Evolutionary conservation across 495 filamentous ascomycete species (phyloP).

Genomic region (Stereocaulon alpinum): DNA sequence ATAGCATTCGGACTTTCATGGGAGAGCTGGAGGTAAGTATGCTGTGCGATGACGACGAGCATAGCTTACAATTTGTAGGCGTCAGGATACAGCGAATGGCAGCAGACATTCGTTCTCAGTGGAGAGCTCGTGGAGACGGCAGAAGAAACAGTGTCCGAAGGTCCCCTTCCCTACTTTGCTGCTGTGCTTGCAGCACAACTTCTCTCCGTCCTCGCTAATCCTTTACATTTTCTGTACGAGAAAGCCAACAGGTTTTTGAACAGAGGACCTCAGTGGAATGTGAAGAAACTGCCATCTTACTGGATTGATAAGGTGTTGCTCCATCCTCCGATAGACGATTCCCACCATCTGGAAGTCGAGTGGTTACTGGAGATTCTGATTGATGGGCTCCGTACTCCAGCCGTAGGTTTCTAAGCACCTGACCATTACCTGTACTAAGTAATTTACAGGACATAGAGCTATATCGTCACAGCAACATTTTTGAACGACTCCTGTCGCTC

Average conservation of each 20-base stretch:
- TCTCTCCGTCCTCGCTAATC: slow-evolving; percentile 58
- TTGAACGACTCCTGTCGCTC: slow-evolving; percentile 66
- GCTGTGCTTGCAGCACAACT: slow-evolving; percentile 63
- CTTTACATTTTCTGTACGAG: slow-evolving; percentile 71
- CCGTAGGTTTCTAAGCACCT: slow-evolving; percentile 30
- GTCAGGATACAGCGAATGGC: slow-evolving; percentile 64
- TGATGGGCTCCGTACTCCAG: slow-evolving; percentile 51
- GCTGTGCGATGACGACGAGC: background rate
- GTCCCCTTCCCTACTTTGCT: slow-evolving; percentile 60
- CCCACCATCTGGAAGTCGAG: slow-evolving; percentile 60
- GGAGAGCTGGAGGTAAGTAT: slow-evolving; percentile 46
- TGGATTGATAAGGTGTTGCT: slow-evolving; percentile 64
- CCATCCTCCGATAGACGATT: slow-evolving; percentile 61
- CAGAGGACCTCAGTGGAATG: slow-evolving; percentile 59
- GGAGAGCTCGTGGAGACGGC: slow-evolving; percentile 71
- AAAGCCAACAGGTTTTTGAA: slow-evolving; percentile 82
- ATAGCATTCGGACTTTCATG: slow-evolving; percentile 53
- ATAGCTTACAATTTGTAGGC: slow-evolving; percentile 28
- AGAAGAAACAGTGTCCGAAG: slow-evolving; percentile 38
- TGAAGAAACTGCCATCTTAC: slow-evolving; percentile 60
- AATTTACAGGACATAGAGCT: slow-evolving; percentile 57
- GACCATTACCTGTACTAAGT: background rate
- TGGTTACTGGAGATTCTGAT: slow-evolving; percentile 76
- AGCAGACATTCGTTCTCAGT: slow-evolving; percentile 62
- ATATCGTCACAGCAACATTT: slow-evolving; percentile 69